A percentile compares a stretch with the other conserved stretches of the same genome.
These are phyloP conservation scores for Cadophora gregata DNA, from an alignment of 2,329 filamentous ascomycete genomes.

Conservation along the genomic window DNA sequence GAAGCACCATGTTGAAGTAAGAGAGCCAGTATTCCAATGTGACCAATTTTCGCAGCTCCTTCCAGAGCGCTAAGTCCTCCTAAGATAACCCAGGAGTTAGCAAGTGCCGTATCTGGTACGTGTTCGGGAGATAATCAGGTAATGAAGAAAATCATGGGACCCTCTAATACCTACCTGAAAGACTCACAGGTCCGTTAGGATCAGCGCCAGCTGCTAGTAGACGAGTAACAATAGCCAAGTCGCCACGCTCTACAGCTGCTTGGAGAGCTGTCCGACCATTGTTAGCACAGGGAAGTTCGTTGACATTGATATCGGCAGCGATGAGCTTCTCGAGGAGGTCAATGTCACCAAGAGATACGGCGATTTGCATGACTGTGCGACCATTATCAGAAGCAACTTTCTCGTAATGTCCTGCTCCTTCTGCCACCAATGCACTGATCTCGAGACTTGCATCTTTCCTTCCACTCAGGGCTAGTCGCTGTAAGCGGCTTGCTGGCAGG, in stretches of 20 bases:
- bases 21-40: background rate
- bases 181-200: background rate
- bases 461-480: background rate
- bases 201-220: background rate
- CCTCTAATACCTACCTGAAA: background rate
- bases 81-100: background rate
- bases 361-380: background rate
- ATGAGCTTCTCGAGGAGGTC: background rate
- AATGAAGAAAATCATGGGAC: no score
- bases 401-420: background rate
- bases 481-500: background rate
- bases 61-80: background rate
- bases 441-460: background rate
- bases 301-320: background rate
- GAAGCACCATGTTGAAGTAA: background rate
- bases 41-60: background rate
- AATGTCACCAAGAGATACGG: background rate
- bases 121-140: no score
- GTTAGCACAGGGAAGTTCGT: background rate
- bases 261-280: constrained; percentile 2
- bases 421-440: background rate
- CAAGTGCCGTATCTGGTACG: no score
- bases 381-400: background rate
- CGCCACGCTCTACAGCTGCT: constrained; percentile 6
- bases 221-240: background rate